Evolutionary conservation across 2,329 filamentous ascomycete genomes (phyloP).

Genomic region (Ophiocordyceps sinensis): DNA sequence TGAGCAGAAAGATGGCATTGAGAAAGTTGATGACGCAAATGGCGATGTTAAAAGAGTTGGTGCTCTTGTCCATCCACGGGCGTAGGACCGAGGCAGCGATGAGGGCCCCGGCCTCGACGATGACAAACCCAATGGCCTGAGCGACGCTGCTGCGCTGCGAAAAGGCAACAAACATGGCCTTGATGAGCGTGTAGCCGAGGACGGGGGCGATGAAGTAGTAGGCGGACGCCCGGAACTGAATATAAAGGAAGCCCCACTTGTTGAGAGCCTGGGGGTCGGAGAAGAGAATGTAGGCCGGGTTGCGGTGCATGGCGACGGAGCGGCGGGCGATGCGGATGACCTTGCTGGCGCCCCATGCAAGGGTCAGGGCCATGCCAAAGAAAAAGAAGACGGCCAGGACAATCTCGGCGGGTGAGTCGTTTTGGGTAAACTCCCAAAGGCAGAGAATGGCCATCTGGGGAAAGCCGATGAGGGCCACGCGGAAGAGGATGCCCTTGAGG

Average conservation of each 20-base stretch:
- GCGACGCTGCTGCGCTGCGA: constrained; percentile 55
- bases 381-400: constrained; percentile 84
- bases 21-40: constrained; percentile 84
- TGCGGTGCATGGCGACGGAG: constrained; percentile 84
- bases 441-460: constrained; percentile 83
- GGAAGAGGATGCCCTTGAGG: constrained; percentile 86
- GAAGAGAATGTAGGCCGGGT: constrained; percentile 92
- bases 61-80: constrained; percentile 98
- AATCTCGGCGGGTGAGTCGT: constrained; percentile 74
- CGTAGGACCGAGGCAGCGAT: constrained; percentile 67
- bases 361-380: constrained; percentile 60
- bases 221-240: constrained; percentile 87
- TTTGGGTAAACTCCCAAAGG: constrained; percentile 81
- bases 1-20: constrained; percentile 74
- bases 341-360: constrained; percentile 79
- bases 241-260: constrained; percentile 97
- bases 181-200: constrained; percentile 67
- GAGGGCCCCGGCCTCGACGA: constrained; percentile 68
- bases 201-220: constrained; percentile 88
- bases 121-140: constrained; percentile 68
- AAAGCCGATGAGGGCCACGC: constrained; percentile 78
- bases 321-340: constrained; percentile 79
- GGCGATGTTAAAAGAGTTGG: constrained; percentile 89
- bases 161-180: constrained; percentile 78
- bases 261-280: constrained; percentile 88